Base-by-base conservation (phyloP, 805 yeast species). In the Zygosaccharomyces bailii region DNA sequence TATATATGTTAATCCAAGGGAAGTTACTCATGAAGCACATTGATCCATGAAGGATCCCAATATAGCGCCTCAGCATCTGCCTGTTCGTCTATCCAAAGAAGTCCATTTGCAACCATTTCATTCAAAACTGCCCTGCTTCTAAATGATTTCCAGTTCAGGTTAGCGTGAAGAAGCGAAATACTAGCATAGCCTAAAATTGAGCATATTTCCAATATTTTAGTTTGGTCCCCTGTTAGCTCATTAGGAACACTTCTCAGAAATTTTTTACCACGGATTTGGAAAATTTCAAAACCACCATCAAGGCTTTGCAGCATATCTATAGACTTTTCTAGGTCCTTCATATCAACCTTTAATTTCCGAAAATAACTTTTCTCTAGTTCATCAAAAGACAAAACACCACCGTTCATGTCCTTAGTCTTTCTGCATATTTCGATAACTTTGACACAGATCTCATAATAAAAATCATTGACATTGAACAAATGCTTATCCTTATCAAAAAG, bases 21-120 rank as follows among this genome's bases (percentile, higher is more conserved):
- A 14, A 7, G 6, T 25, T 13, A 25, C 13, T 37, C 40, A 9
- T 37, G 40, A 27, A 25, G 43, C 14, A 10, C 33, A 24, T 37
- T 37, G 17, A 83, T 80, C 87, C 87, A 82, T 1, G 86, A 74
- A 0, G 90, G 87, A 49, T 80, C 86, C 91, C 91, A 85, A 54
- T 74, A 85, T 44, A 69, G 69, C 10, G 54, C 57, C 52, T 76
- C 82, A 10, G 55, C 49, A 1, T 54, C 66, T 2, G 65, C 66
- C 41, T 75, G 82, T 5, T 66, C 65, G 60, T 90, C 98, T 1
- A 89, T 68, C 99, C 99, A 91, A 10, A 91, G 67, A 43, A 88
- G 71, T 3, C 98, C 97, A 40, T 74, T 74, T 50, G 84, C 72
- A 1, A 90, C 84, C 87, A 91, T 80, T 36, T 85, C 91, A 30